phyloP scores from a whole-genome alignment of 352 stramenopile genomes.

The Phytophthora lateralis region DNA sequence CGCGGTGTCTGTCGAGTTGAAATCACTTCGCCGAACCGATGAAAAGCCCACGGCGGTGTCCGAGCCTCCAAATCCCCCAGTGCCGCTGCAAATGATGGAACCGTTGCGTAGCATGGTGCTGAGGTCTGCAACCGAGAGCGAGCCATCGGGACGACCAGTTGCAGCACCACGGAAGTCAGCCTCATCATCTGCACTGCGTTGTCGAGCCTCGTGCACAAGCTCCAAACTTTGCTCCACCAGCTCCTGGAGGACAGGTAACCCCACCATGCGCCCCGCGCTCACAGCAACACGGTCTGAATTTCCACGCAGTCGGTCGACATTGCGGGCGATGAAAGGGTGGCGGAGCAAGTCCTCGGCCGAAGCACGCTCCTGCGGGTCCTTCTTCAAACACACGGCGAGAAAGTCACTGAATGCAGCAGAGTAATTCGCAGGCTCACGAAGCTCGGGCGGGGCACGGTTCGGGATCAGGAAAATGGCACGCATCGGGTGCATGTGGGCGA shows the following conservation, averaged over 20 bases:
- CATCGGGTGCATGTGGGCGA: constrained; percentile 90
- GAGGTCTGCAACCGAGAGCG: constrained; percentile 63
- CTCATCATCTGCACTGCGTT: constrained; percentile 57
- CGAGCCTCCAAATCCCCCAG: constrained; percentile 20
- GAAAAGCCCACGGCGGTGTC: constrained; percentile 43
- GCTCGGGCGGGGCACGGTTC: constrained; percentile 59
- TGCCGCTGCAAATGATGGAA: constrained; percentile 21
- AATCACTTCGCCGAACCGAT: constrained; percentile 22
- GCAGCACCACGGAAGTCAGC: constrained; percentile 53
- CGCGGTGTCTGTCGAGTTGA: constrained; percentile 12
- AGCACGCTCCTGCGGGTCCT: constrained; percentile 58
- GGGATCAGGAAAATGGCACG: constrained; percentile 83
- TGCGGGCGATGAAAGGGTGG: constrained; percentile 68
- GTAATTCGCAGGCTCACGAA: constrained; percentile 46
- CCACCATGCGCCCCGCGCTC: constrained; percentile 19
- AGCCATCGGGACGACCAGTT: constrained; percentile 62
- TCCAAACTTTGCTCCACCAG: constrained; percentile 76
- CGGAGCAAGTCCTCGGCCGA: constrained; percentile 51
- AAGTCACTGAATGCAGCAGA: constrained; percentile 68
- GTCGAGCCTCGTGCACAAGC: constrained; percentile 58
- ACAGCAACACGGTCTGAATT: constrained; percentile 23
- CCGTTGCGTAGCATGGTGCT: constrained; percentile 69
- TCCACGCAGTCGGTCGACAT: constrained; percentile 53
- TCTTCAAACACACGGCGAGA: constrained; percentile 65
- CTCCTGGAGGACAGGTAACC: constrained; percentile 68